These are phyloP conservation scores for Eutreptiella sp. DNA, from an alignment of 208 protist genomes.

Conservation along the genomic window DNA sequence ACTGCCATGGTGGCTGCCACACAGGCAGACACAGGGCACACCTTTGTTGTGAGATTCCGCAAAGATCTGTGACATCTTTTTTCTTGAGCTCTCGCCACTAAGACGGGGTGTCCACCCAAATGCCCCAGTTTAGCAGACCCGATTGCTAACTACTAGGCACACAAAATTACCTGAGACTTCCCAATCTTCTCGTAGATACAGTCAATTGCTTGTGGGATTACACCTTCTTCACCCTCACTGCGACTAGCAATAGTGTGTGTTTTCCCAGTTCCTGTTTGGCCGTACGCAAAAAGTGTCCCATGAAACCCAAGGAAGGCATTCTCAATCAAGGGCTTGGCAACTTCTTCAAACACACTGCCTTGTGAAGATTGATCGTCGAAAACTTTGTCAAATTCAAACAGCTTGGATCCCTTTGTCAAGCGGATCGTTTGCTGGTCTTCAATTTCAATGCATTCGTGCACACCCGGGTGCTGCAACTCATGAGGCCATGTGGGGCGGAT, in stretches of 20 bases:
- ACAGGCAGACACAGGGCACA: no score
- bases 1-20: no score
- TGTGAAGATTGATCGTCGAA: conserved; percentile 7
- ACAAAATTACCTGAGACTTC: no score
- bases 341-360: neutral
- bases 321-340: conserved; percentile 21
- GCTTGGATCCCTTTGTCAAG: neutral
- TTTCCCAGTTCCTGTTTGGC: conserved; percentile 20
- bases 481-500: neutral
- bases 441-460: neutral
- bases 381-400: conserved; percentile 19
- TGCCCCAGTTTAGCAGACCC: no score
- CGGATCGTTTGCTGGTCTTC: conserved; percentile 10
- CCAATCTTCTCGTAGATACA: conserved; percentile 12
- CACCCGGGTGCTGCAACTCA: neutral
- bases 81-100: no score
- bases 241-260: conserved; percentile 20
- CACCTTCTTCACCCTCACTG: conserved; percentile 5
- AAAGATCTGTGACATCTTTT: no score
- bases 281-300: conserved; percentile 20
- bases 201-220: conserved; percentile 7
- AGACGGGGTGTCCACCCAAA: no score
- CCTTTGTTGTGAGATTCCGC: no score
- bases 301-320: conserved; percentile 18
- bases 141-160: no score